A percentile compares a stretch with the other conserved stretches of the same genome.
These are phyloP conservation scores for Pterocarpus santalinus DNA, from an alignment of 306 rosid species.

Conservation along the genomic window DNA sequence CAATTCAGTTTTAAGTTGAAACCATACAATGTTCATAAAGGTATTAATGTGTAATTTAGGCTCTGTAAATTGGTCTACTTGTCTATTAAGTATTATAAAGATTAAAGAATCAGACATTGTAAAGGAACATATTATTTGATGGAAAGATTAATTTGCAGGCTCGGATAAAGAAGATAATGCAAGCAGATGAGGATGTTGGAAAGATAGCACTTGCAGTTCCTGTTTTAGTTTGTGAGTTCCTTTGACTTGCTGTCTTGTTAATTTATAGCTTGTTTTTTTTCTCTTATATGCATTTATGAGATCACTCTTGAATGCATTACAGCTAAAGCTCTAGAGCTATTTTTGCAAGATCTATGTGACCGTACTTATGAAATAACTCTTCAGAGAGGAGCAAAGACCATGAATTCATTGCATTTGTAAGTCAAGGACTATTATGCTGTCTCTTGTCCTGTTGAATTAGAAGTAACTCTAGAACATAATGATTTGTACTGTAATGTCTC, in stretches of 20 bases:
- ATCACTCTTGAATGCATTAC: slow-evolving; percentile 49
- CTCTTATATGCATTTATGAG: slow-evolving; percentile 38
- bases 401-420: slow-evolving; percentile 98
- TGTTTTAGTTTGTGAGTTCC: slow-evolving; percentile 94
- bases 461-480: slow-evolving; percentile 29
- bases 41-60: slow-evolving; percentile 18
- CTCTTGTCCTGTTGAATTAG: slow-evolving; percentile 7
- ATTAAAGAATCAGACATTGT: background rate
- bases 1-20: slow-evolving; percentile 3
- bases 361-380: slow-evolving; percentile 96
- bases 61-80: background rate
- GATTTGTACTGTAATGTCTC: background rate
- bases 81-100: slow-evolving; percentile 14
- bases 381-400: slow-evolving; percentile 98
- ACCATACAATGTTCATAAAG: background rate
- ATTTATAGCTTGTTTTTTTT: slow-evolving; percentile 26
- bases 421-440: slow-evolving; percentile 42
- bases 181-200: slow-evolving; percentile 98
- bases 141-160: slow-evolving; percentile 65
- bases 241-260: slow-evolving; percentile 32
- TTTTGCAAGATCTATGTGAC: slow-evolving; percentile 98
- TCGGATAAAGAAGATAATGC: slow-evolving; percentile 98
- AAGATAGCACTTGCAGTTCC: slow-evolving; percentile 97
- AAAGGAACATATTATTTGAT: slow-evolving; percentile 31
- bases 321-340: slow-evolving; percentile 97